Percentiles rank a stretch among this genome's conserved stretches.
Conservation (phyloP, 306 rosid species). For the Prunus davidiana region DNA sequence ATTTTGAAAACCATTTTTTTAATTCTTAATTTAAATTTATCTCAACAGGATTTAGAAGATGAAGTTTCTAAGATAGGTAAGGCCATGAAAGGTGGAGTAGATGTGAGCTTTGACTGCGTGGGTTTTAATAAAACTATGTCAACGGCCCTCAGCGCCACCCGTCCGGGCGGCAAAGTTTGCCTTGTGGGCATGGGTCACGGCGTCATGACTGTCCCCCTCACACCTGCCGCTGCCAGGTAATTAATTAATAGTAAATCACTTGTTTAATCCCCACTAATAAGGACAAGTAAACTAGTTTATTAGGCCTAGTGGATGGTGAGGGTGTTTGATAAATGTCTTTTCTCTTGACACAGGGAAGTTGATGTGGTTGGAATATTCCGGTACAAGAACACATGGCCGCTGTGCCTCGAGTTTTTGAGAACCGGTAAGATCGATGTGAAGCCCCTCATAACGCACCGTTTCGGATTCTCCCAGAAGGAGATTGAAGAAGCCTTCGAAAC, state of each 20-base stretch:
- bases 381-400: slow-evolving; percentile 93
- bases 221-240: background rate
- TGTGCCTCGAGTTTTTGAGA: slow-evolving; percentile 77
- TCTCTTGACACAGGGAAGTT: slow-evolving; percentile 53
- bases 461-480: slow-evolving; percentile 81
- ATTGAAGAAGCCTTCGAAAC: slow-evolving; percentile 90
- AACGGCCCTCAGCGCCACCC: slow-evolving; percentile 10
- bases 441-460: slow-evolving; percentile 83
- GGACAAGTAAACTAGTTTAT: too few relatives aligned
- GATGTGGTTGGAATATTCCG: slow-evolving; percentile 83
- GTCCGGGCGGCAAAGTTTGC: background rate
- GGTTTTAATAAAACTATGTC: slow-evolving; percentile 87
- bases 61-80: slow-evolving; percentile 55
- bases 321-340: too few relatives aligned
- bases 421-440: slow-evolving; percentile 83
- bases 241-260: too few relatives aligned
- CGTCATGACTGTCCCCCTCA: background rate
- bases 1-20: background rate
- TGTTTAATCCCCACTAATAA: too few relatives aligned
- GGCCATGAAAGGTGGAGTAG: slow-evolving; percentile 51
- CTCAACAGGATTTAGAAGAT: slow-evolving; percentile 49
- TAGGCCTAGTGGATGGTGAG: too few relatives aligned
- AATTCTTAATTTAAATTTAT: background rate
- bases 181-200: background rate
- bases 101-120: slow-evolving; percentile 78